Conservation (phyloP, 2,329 filamentous ascomycete genomes). For the Exutisphaerella laricina region DNA sequence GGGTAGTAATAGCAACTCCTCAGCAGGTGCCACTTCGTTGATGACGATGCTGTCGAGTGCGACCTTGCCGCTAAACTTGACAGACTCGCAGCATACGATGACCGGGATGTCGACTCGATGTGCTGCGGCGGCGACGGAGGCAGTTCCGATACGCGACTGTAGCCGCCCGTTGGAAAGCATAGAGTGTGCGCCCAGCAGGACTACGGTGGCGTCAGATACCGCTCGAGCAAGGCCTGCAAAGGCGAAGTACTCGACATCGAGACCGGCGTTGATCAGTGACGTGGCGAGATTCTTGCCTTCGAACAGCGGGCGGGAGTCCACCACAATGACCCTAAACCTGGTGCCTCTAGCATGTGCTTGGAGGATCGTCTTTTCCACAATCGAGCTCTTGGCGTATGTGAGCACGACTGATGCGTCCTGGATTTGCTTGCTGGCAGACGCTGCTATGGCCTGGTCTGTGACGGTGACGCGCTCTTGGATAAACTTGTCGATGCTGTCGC, state of each 20-base stretch:
- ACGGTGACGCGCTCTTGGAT: conserved; percentile 84
- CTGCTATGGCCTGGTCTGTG: conserved; percentile 78
- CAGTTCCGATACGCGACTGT: conserved; percentile 82
- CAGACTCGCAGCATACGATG: conserved; percentile 84
- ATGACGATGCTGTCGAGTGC: conserved; percentile 87
- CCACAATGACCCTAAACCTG: conserved; percentile 74
- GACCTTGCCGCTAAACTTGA: conserved; percentile 90
- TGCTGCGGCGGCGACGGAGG: conserved; percentile 78
- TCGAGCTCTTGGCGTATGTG: conserved; percentile 78
- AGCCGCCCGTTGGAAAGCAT: conserved; percentile 94
- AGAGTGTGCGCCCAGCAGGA: conserved; percentile 82
- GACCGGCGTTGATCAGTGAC: conserved; percentile 60
- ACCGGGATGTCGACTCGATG: conserved; percentile 71
- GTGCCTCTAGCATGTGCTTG: conserved; percentile 65
- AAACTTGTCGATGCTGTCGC: conserved; percentile 78
- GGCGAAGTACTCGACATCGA: conserved; percentile 75
- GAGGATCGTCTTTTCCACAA: conserved; percentile 77
- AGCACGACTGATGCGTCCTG: conserved; percentile 74
- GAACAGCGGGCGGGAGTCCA: conserved; percentile 69
- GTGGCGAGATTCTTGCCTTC: conserved; percentile 68
- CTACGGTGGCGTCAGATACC: conserved; percentile 64
- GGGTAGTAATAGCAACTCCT: conserved; percentile 52
- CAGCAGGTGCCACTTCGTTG: conserved; percentile 81
- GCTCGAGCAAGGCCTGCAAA: conserved; percentile 72
- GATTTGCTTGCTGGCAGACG: conserved; percentile 69